Base-by-base conservation (phyloP, 805 yeast species). In the Kodamaea jinghongensis region DNA sequence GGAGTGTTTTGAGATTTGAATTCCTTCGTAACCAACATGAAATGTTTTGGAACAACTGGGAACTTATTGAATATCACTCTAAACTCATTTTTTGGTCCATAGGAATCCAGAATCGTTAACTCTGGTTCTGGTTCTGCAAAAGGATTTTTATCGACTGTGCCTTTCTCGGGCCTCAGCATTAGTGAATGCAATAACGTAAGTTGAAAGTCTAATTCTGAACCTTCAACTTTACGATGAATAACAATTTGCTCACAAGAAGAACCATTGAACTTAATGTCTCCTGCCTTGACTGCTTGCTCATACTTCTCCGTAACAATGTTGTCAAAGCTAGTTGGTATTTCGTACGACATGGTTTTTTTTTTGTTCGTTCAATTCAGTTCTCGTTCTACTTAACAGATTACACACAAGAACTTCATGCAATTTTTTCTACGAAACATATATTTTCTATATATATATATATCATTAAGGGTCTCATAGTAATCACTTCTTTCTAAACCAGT, bases 21-120 rank as follows among this genome's bases (percentile, higher is more conserved):
- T 38, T 78, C 73, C 45, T 78, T 84, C 1, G 98, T 88, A 6
- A 90, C 81, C 39, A 89, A 54, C 64, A 93, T 67, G 40, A 86
- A 75, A 59, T 91, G 99, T 51, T 81, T 76, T 31, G 86, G 79
- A 4, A 83, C 76, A 28, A 90, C 82, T 7, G 97, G 95, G 61
- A 76, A 93, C 61, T 91, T 93, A 70, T 91, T 91, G 49, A 88
- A 73, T 4, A 91, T 78, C 25, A 91, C 60, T 47, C 79, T 70
- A 39, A 66, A 66, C 34, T 67, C 71, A 54, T 83, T 78, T 20
- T 76, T 65, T 3, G 67, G 70, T 8, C 77, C 76, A 42, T 75
- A 71, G 33, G 71, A 71, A 7, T 73, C 71, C 17, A 78, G 50
- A 6, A 90, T 71, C 0, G 88, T 78, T 31, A 90, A 65, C 43